Conservation (phyloP, 2,329 filamentous ascomycete genomes). For the Tolypocladium nubicola region DNA sequence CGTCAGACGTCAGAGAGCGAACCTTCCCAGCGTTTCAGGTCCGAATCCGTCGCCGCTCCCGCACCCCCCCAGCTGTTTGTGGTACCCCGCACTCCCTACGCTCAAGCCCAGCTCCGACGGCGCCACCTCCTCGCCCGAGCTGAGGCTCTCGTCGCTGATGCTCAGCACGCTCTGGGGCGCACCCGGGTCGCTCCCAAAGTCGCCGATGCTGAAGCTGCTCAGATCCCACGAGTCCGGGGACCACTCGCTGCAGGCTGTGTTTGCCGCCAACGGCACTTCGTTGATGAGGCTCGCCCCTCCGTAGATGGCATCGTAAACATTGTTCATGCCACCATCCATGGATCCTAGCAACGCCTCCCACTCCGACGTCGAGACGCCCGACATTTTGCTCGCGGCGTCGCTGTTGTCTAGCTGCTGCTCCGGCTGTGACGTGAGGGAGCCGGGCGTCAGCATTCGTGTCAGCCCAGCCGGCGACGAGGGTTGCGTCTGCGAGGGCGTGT, state of each 20-base stretch:
- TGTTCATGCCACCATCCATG: slow-evolving; percentile 68
- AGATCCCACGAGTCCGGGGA: slow-evolving; percentile 48
- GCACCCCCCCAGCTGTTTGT: slow-evolving; percentile 12
- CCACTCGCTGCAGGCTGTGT: slow-evolving; percentile 33
- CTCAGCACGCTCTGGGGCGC: slow-evolving; percentile 43
- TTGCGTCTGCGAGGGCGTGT: slow-evolving; percentile 33
- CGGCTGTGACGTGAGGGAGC: not conserved
- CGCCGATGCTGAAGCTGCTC: slow-evolving; percentile 36
- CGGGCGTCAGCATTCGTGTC: slow-evolving; percentile 26
- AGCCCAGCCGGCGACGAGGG: slow-evolving; percentile 34
- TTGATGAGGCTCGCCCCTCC: slow-evolving; percentile 47
- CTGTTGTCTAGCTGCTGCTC: slow-evolving; percentile 4
- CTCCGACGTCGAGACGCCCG: slow-evolving; percentile 51
- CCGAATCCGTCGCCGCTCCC: slow-evolving; percentile 1
- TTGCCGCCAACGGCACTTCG: slow-evolving; percentile 32
- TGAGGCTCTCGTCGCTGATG: slow-evolving; percentile 47
- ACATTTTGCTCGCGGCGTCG: slow-evolving; percentile 17
- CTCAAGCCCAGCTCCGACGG: slow-evolving; percentile 34
- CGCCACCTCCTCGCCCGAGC: slow-evolving; percentile 41
- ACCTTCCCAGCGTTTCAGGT: slow-evolving; percentile 5
- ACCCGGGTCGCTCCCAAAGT: slow-evolving; percentile 30
- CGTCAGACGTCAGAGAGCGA: slow-evolving; percentile 3
- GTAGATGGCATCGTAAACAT: slow-evolving; percentile 78
- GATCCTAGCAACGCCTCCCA: slow-evolving; percentile 77
- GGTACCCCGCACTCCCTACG: slow-evolving; percentile 24